These are phyloP conservation scores for Penstemon davidsonii DNA, from an alignment of 257 asterid genomes.

Conservation along the genomic window DNA sequence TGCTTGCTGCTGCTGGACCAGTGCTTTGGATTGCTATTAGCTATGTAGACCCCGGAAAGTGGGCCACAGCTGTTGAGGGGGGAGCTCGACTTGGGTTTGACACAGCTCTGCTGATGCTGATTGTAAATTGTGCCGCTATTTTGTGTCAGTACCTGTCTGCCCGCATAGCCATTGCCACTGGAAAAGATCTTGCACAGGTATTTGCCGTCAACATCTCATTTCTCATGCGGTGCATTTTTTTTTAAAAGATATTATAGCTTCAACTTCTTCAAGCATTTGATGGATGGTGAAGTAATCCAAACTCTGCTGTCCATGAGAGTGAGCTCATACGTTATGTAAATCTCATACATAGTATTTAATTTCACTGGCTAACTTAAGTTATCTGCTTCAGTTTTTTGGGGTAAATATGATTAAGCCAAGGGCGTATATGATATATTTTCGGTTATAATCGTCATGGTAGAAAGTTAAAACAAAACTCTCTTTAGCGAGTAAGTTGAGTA, in stretches of 20 bases:
- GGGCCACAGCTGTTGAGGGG: slow-evolving; percentile 90
- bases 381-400: slow-evolving; percentile 17
- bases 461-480: neutral
- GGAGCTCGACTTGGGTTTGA: slow-evolving; percentile 89
- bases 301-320: neutral
- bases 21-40: slow-evolving; percentile 76
- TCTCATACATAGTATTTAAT: slow-evolving; percentile 10
- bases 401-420: neutral
- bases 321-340: slow-evolving; percentile 1
- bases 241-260: neutral
- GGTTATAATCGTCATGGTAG: no score
- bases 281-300: no score
- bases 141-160: slow-evolving; percentile 89
- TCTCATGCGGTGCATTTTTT: slow-evolving; percentile 15
- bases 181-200: slow-evolving; percentile 91
- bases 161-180: slow-evolving; percentile 77
- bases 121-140: slow-evolving; percentile 67
- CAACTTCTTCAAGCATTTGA: neutral
- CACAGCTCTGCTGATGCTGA: slow-evolving; percentile 53
- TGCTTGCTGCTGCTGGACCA: slow-evolving; percentile 78
- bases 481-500: neutral
- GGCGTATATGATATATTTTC: no score
- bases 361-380: neutral
- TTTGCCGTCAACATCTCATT: slow-evolving; percentile 20
- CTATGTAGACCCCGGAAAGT: slow-evolving; percentile 97